These are phyloP conservation scores for Cercophora samala DNA, from an alignment of 495 filamentous ascomycete species.

Conservation along the genomic window DNA sequence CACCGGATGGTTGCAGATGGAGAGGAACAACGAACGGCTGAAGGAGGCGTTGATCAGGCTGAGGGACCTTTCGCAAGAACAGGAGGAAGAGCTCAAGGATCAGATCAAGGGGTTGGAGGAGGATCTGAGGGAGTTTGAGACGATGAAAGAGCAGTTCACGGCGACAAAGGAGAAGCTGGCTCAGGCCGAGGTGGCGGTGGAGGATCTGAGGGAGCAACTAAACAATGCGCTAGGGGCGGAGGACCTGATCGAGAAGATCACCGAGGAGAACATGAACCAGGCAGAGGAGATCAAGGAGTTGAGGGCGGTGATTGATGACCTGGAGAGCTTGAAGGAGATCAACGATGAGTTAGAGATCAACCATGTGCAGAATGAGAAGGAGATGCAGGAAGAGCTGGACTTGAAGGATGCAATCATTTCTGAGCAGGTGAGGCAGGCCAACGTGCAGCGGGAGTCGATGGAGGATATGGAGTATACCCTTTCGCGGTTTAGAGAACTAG, in stretches of 20 bases:
- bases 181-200: conserved; percentile 69
- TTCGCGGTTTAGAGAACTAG: conserved; percentile 80
- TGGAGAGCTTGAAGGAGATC: conserved; percentile 84
- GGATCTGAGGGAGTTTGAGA: conserved; percentile 69
- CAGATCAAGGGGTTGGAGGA: conserved; percentile 76
- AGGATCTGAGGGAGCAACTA: conserved; percentile 86
- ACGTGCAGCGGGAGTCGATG: conserved; percentile 67
- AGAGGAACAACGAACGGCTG: conserved; percentile 82
- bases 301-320: conserved; percentile 72
- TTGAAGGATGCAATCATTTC: conserved; percentile 71
- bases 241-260: conserved; percentile 88
- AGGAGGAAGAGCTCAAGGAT: conserved; percentile 72
- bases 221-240: conserved; percentile 84
- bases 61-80: conserved; percentile 80
- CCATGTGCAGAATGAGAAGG: conserved; percentile 86
- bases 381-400: conserved; percentile 90
- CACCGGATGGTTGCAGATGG: conserved; percentile 87
- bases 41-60: conserved; percentile 79
- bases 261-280: conserved; percentile 76
- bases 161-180: conserved; percentile 67
- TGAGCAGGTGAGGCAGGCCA: conserved; percentile 66
- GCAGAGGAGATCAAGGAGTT: conserved; percentile 81
- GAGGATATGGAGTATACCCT: conserved; percentile 89
- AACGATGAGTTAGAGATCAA: conserved; percentile 93
- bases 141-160: conserved; percentile 67